phyloP scores from a whole-genome alignment of 1,284 basidiomycete species.

The Trametes pubescens region DNA sequence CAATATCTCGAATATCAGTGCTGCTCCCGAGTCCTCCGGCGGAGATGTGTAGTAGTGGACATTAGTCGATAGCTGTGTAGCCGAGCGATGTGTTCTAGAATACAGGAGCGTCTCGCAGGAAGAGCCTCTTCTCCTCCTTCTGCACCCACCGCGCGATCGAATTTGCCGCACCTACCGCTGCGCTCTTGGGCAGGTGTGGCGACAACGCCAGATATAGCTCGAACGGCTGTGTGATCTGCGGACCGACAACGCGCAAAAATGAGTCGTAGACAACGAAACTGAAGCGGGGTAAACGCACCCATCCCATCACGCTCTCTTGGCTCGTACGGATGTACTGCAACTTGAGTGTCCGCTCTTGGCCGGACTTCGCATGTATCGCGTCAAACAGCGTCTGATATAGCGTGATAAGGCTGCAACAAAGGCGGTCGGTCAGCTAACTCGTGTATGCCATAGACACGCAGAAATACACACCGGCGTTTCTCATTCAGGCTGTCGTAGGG shows the following conservation, averaged over 20 bases:
- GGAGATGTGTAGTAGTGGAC: too few species aligned
- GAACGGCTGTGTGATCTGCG: constrained; percentile 90
- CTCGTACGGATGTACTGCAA: constrained; percentile 86
- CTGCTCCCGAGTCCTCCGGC: not conserved
- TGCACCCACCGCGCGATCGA: constrained; percentile 90
- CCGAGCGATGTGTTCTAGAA: constrained; percentile 58
- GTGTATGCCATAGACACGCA: too few species aligned
- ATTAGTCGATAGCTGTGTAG: not conserved
- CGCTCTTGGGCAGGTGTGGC: constrained; percentile 85
- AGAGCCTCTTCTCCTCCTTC: constrained; percentile 83
- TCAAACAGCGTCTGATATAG: constrained; percentile 89
- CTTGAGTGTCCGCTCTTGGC: constrained; percentile 78
- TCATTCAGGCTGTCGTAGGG: constrained; percentile 75
- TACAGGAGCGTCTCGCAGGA: constrained; percentile 88
- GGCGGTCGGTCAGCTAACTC: not conserved
- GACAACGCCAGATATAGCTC: constrained; percentile 90
- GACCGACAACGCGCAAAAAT: constrained; percentile 7
- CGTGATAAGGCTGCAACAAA: constrained; percentile 68
- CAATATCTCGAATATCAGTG: not conserved
- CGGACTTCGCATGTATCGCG: constrained; percentile 85
- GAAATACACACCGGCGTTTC: constrained; percentile 58
- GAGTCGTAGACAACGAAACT: not conserved
- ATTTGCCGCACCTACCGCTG: constrained; percentile 88
- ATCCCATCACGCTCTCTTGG: constrained; percentile 89
- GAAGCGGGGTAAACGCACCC: constrained; percentile 61